Percentiles rank a stretch among this genome's conserved stretches.
phyloP scores from a whole-genome alignment of 1,284 basidiomycete genomes.

The Apiotrichum domesticum region DNA sequence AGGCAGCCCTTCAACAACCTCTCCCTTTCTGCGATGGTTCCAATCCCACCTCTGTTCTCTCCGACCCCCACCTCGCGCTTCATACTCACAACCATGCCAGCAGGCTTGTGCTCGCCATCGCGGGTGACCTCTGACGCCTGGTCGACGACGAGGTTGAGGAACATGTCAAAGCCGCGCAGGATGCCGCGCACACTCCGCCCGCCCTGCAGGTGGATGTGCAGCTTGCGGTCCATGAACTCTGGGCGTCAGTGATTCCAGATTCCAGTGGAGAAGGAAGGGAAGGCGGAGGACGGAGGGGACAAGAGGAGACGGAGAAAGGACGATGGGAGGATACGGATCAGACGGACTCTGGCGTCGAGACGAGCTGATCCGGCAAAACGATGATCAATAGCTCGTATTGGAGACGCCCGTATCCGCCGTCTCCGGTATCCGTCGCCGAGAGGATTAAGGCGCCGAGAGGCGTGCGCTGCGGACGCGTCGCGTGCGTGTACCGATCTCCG shows the following conservation, averaged over 20 bases:
- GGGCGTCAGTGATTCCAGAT: neutral
- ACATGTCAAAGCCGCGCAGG: constrained; percentile 96
- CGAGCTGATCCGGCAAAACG: no score
- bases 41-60: no score
- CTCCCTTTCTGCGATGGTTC: no score
- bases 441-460: no score
- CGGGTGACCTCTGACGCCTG: constrained; percentile 88
- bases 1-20: no score
- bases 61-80: no score
- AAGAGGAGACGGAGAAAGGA: neutral
- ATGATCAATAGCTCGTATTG: no score
- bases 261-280: neutral
- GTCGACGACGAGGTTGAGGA: constrained; percentile 96
- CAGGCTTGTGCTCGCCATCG: constrained; percentile 79
- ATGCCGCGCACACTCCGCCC: constrained; percentile 92
- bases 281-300: neutral
- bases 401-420: no score
- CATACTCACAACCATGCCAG: constrained; percentile 77
- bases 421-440: no score
- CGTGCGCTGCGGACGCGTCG: no score
- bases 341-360: no score
- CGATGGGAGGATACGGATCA: neutral
- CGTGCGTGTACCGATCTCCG: no score
- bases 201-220: constrained; percentile 92
- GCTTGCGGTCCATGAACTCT: constrained; percentile 97